Evolutionary conservation across 2,329 filamentous ascomycete genomes (phyloP), one percentile per base, ranked within the genome.

Genomic region (Aspergillus ochraceus): DNA sequence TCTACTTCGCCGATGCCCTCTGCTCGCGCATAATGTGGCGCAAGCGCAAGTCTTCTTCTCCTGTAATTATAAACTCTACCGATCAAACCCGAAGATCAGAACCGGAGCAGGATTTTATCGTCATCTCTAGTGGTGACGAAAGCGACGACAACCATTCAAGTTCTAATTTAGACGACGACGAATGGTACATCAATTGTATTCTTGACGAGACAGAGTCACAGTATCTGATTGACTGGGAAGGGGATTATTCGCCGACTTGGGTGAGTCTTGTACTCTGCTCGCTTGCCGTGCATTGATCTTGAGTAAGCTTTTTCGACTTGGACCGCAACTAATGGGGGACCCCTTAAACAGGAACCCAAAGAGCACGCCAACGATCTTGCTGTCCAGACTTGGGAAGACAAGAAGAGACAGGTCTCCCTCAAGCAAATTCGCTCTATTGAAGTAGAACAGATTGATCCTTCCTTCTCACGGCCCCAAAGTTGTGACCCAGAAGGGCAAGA

Each of bases 181-280:
- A 76, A 65, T 75, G 66, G 61, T 68, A 67, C 57, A 74, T 75
- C 47, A 74, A 74, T 55, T 68, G 67, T 60, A 76, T 76, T 52
- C 66, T 76, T 58, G 71, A 71, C 62, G 74, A 78, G 64, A 69
- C 68, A 32, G 58, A 66, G 49, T 64, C 66, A 19, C 66, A 73
- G 52, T 78, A 76, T 64, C 66, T 77, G 29, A 74, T 78, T 60
- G 74, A 76, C 36, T 77, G 74, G 75, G 70, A 73, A 57, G 74
- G 71, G 9, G 63, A 66, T 29, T 77, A 70, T 63, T 65, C 70
- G 32, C 74, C 75, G 55, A 73, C 67, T 60, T 77, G 74, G 74
- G 75, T 77, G 65, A 69, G 74, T 72, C 54, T 8, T 14, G 32
- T 39, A 47, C 49, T 9, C 14, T 52, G 14, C 45, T 22, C 26